Base-by-base conservation (phyloP, 1,284 basidiomycete genomes). In the Puccinia brachypodii region DNA sequence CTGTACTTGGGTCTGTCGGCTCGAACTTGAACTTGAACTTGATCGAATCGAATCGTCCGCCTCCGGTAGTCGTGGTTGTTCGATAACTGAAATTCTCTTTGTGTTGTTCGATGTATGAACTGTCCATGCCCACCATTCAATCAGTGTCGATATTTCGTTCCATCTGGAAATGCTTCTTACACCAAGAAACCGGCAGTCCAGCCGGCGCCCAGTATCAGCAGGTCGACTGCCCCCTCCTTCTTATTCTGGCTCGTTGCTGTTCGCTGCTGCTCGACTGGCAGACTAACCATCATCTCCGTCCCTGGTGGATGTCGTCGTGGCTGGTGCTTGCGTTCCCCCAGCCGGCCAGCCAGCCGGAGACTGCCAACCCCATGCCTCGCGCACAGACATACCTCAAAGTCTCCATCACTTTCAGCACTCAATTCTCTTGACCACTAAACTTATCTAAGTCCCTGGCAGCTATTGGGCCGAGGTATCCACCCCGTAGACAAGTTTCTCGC, bases 181-280 rank as follows among this genome's bases (percentile, higher is more conserved):
- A 90, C 88, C 66, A 92, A 88, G 86, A 92, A 92, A 14, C 88
- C 88, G 0, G 89, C 90, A 0, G 90, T 91, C 91, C 91, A 92
- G 53, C 91, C 91, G n/a, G 90, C 89, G 62, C 91, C 91, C 33
- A 92, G 89, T 76, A 92, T 89, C 58, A 92, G 89, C 56, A 92
- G 85, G 81, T 91, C 90, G 72, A 91, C 88, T 60, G 68, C 38
- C 25, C 25, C 42, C n/a, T n/a, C n/a, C n/a, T n/a, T n/a, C n/a
- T n/a, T n/a, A n/a, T 16, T 77, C 44, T 11, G 33, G 6, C 9
- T n/a, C 33, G 56, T 58, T 28, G 50, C 7, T 53, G 50, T 22
- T 53, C 50, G 4, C 6, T 7, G 56, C 8, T 3, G n/a, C 31
- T 25, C 56, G 4, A 4, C 6, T 53, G 9, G 50, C 16, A 53